Percentiles rank a stretch among this genome's conserved stretches.
Conservation (phyloP, 2,329 filamentous ascomycete species). For the Talaromyces sp. region DNA sequence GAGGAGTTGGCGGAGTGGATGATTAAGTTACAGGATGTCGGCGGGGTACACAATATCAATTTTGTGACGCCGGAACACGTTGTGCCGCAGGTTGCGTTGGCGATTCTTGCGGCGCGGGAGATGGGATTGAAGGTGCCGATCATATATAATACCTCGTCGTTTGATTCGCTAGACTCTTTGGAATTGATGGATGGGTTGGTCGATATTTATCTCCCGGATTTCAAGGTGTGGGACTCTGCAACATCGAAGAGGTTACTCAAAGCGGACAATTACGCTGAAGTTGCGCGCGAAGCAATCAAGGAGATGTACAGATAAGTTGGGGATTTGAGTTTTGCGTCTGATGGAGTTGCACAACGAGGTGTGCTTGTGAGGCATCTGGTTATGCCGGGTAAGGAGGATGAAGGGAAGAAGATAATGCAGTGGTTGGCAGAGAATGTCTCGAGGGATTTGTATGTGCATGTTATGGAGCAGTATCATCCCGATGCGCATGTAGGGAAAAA, state of each 20-base stretch:
- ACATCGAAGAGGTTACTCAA: conserved; percentile 72
- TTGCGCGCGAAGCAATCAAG: conserved; percentile 71
- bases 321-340: conserved; percentile 74
- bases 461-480: conserved; percentile 86
- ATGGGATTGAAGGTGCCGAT: conserved; percentile 68
- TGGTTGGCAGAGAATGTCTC: conserved; percentile 73
- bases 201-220: conserved; percentile 84
- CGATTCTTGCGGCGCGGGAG: conserved; percentile 68
- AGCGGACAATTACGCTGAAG: conserved; percentile 68
- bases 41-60: conserved; percentile 86
- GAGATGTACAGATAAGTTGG: conserved; percentile 79
- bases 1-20: conserved; percentile 80
- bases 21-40: conserved; percentile 73
- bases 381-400: conserved; percentile 75
- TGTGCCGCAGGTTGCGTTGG: conserved; percentile 74
- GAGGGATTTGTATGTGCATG: conserved; percentile 72
- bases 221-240: conserved; percentile 70
- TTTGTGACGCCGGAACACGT: conserved; percentile 83
- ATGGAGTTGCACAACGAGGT: conserved; percentile 75
- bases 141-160: conserved; percentile 80
- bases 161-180: conserved; percentile 70
- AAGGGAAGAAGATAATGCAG: conserved; percentile 68
- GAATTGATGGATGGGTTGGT: conserved; percentile 72
- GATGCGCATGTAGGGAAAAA: conserved; percentile 76
- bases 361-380: conserved; percentile 74